Evolutionary conservation across 2,329 filamentous ascomycete species (phyloP), one percentile per base, ranked within the genome.

Genomic region (Rachicladosporium sp.): DNA sequence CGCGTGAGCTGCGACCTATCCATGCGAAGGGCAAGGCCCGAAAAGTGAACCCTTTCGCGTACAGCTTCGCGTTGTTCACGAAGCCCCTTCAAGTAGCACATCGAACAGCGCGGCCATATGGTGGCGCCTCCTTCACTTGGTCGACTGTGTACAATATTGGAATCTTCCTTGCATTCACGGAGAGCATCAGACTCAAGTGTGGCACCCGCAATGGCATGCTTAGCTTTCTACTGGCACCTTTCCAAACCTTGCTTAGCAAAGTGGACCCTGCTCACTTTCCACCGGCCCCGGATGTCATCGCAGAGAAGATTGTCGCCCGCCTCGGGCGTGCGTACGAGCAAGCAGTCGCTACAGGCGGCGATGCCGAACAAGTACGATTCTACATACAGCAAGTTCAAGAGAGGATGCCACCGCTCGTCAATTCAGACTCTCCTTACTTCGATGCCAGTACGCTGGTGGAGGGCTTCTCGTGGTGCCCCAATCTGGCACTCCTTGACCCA

Each of bases 401-500:
- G 4, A 31, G 40, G 10, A 27, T 27, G 10, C 33, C 36, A 11
- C 34, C 33, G 12, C 1, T 27, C 12, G 11, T 36, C 9, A 41
- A 36, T 10, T n/a, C 33, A 9, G 33, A 35, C 13, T 21, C 34
- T 6, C 10, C 29, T 6, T 21, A 33, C 9, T 41, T 41, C 27
- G 70, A 76, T 46, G 65, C 67, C 3, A 64, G 66, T 4, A 57
- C 80, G 10, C 64, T 67, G 4, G 64, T 54, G 6, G 75, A 77
- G 57, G 75, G 75, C n/a, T 64, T 69, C 3, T 59, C 76, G 2
- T 80, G 75, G 75, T 77, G 78, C 41, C 64, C 68, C 1, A 65
- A 79, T 51, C 64, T 80, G 10, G 58, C 73, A 4, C 50, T 63
- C 0, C 58, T 70, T 6, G 76, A 80, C 47, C 64, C 73, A 0